Evolutionary conservation across 176 grass and related monocot genomes (phyloP), one percentile per base, ranked within the genome.

Genomic region (Carex parvula): DNA sequence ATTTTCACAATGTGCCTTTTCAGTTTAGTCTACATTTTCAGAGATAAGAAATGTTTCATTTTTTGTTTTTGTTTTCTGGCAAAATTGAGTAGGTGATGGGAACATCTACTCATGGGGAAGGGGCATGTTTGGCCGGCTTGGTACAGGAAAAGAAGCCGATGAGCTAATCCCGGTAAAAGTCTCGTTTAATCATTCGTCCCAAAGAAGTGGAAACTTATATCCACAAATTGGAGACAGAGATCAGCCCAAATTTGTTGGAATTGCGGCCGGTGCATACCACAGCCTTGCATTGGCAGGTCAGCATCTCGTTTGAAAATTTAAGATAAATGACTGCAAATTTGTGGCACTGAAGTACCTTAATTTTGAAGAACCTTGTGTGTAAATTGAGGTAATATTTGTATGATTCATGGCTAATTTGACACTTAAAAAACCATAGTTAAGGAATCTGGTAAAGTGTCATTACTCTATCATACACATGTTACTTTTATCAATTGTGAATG

Each of bases 41-140:
- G 9, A 5, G 13, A 71, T 77, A 15, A 30, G 6, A 55, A 75
- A 20, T 42, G 18, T 77, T 53, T 77, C 7, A 52, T 68, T 70
- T 44, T 8, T 44, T 44, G 1, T 44, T 44, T 44, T 44, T 37
- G 6, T 77, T 15, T 54, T 77, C 55, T 30, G 48, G 22, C 20
- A 16, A 46, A 77, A 77, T 75, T 88, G 88, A 20, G 13, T 81
- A 99, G 96, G 89, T 70, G 88, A 92, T 60, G 96, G 96, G 33
- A 83, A 61, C 79, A 83, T 99, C 84, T 94, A 89, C 77, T 92
- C 96, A 37, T 99, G 96, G 96, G 96, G 93, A 21, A 85, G 96
- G 87, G 91, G 93, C 2, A 90, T 79, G 60, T 99, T 95, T 81
- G 96, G 91, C 46, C 93, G 96, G 84, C 93, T 99, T 24, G 93